Percentiles rank a stretch among this genome's conserved stretches.
These are phyloP conservation scores for Sugiyamaella sp. DNA, from an alignment of 1,139 yeast genomes.

Conservation along the genomic window DNA sequence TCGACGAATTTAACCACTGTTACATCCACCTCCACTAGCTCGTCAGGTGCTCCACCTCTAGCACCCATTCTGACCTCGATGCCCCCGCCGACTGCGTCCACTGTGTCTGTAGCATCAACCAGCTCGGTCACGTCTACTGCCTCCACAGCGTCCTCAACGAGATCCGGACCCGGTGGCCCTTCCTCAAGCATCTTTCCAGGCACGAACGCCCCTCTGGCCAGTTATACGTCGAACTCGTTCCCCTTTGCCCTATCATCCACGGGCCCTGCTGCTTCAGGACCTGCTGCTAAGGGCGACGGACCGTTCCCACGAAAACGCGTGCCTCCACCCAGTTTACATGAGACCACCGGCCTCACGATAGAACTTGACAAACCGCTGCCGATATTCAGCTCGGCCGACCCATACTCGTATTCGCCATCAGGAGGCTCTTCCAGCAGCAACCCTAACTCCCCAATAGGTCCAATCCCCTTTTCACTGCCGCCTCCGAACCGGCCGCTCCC, in stretches of 20 bases:
- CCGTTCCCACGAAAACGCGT: constrained; percentile 21
- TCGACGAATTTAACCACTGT: too few species aligned
- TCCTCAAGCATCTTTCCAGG: too few species aligned
- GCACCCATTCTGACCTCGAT: not conserved
- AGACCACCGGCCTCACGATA: constrained; percentile 12
- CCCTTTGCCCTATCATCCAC: not conserved
- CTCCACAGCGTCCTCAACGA: not conserved
- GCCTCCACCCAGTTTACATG: constrained; percentile 11
- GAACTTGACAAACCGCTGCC: constrained; percentile 23
- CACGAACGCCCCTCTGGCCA: not conserved
- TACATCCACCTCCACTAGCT: not conserved
- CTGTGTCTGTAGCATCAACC: not conserved
- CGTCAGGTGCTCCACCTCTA: not conserved
- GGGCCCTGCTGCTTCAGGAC: not conserved
- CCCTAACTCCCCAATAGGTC: constrained; percentile 20
- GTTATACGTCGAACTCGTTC: not conserved
- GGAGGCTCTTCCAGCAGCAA: constrained; percentile 20
- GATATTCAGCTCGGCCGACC: constrained; percentile 15
- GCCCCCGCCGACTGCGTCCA: not conserved
- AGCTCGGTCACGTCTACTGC: not conserved
- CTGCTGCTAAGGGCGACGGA: not conserved
- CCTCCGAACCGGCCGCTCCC: constrained; percentile 1
- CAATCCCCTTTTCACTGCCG: constrained; percentile 17
- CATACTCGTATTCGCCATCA: constrained; percentile 16
- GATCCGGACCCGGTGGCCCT: too few species aligned